phyloP scores from a whole-genome alignment of 2,329 filamentous ascomycete species.

The Sporothrix pseudoabietina region DNA sequence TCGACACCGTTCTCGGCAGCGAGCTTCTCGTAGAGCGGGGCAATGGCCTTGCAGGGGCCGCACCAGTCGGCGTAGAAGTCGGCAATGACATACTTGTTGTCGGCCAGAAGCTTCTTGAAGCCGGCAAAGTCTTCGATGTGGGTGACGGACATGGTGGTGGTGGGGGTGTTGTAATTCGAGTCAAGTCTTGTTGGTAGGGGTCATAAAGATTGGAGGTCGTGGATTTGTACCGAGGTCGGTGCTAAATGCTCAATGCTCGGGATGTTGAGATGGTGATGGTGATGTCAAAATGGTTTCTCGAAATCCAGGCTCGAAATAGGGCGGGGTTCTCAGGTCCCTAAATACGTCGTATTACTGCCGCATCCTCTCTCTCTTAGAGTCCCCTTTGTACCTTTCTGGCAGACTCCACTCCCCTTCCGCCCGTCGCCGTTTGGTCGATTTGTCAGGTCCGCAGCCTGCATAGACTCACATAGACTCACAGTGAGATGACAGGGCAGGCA shows the following conservation, averaged over 20 bases:
- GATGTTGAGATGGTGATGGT: not conserved
- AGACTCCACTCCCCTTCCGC: not conserved
- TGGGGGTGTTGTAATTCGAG: not conserved
- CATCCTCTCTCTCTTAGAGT: no score
- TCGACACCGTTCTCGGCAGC: slow-evolving; percentile 46
- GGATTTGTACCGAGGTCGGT: not conserved
- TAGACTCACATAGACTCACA: no score
- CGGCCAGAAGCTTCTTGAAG: slow-evolving; percentile 53
- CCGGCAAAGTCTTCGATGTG: slow-evolving; percentile 50
- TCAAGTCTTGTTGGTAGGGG: not conserved
- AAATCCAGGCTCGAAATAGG: not conserved
- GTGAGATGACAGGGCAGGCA: not conserved
- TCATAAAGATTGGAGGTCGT: not conserved
- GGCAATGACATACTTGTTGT: slow-evolving; percentile 55
- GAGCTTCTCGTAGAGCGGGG: slow-evolving; percentile 56
- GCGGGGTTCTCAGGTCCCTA: slow-evolving; percentile 15
- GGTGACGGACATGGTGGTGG: slow-evolving; percentile 36
- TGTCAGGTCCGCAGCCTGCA: not conserved
- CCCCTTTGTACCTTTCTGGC: not conserved
- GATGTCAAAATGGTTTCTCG: not conserved
- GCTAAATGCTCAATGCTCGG: not conserved
- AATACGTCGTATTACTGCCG: slow-evolving; percentile 2
- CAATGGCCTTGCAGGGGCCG: slow-evolving; percentile 62
- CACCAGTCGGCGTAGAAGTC: slow-evolving; percentile 65
- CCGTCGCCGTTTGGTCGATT: slow-evolving; percentile 13